Conservation (phyloP, 331 rosid genomes). For the Phaseolus coccineus region DNA sequence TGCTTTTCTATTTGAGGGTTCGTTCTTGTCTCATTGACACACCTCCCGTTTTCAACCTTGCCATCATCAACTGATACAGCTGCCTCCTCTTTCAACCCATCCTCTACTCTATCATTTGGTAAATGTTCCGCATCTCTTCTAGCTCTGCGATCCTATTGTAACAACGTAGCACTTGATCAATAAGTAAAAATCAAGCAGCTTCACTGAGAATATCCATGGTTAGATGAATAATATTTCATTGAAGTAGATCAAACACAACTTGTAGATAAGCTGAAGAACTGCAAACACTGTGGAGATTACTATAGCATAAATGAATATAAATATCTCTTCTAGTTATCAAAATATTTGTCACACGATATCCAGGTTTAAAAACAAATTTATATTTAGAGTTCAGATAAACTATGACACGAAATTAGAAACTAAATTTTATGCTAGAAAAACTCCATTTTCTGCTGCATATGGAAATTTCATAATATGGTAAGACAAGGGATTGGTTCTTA, state of each 20-base stretch:
- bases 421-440: neutral
- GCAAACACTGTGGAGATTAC: constrained; percentile 4
- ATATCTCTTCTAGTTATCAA: neutral
- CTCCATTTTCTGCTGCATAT: constrained; percentile 13
- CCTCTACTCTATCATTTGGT: constrained; percentile 47
- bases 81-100: constrained; percentile 53
- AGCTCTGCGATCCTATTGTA: constrained; percentile 64
- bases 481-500: constrained; percentile 1
- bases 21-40: constrained; percentile 47
- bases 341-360: constrained; percentile 5
- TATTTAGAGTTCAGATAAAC: constrained; percentile 18
- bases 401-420: constrained; percentile 21
- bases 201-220: neutral
- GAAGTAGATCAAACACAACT: constrained; percentile 27
- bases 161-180: constrained; percentile 28
- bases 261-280: constrained; percentile 8
- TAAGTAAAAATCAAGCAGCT: constrained; percentile 23
- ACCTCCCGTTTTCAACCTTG: constrained; percentile 39
- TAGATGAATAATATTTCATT: constrained; percentile 24
- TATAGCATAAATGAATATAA: neutral
- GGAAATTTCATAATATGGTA: constrained; percentile 20
- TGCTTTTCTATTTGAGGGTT: constrained; percentile 45
- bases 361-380: neutral
- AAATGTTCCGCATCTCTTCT: constrained; percentile 52
- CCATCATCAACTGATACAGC: constrained; percentile 39